Conservation (phyloP, 345 rosid species). For the Cochlearia excelsa region DNA sequence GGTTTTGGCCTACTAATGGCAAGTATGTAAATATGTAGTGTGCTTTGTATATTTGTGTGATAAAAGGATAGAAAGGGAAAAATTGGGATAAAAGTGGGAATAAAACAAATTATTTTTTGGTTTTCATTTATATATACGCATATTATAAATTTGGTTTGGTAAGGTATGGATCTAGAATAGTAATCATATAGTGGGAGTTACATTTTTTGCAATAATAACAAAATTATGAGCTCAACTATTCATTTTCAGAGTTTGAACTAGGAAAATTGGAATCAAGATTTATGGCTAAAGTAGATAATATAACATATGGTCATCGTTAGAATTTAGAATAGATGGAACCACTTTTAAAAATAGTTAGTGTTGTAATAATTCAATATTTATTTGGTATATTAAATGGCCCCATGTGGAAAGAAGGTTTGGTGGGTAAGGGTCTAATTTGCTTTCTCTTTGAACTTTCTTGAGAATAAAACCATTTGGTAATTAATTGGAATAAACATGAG, state of each 20-base stretch:
- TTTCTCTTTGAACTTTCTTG: slow-evolving; percentile 28
- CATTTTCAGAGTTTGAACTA: not conserved
- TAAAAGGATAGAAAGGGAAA: slow-evolving; percentile 32
- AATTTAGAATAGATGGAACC: not conserved
- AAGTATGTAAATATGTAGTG: slow-evolving; percentile 34
- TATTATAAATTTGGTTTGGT: slow-evolving; percentile 34
- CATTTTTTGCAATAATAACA: not conserved
- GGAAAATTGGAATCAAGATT: not conserved
- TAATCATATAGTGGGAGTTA: slow-evolving; percentile 18
- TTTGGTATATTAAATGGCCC: not conserved
- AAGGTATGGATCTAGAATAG: slow-evolving; percentile 27
- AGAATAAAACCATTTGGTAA: slow-evolving; percentile 26
- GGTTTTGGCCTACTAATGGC: slow-evolving; percentile 24
- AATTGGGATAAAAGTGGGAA: slow-evolving; percentile 28
- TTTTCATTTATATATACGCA: slow-evolving; percentile 14
- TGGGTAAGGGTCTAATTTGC: slow-evolving; percentile 29
- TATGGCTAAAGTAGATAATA: not conserved
- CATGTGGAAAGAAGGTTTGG: slow-evolving; percentile 33
- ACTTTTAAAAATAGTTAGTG: slow-evolving; percentile 3
- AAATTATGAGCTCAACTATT: not conserved
- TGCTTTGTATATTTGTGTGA: slow-evolving; percentile 31
- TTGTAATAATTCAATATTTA: slow-evolving; percentile 9
- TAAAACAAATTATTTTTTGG: slow-evolving; percentile 32
- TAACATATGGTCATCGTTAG: not conserved
- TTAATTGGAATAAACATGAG: slow-evolving; percentile 8